These are phyloP conservation scores for Flaveria floridana DNA, from an alignment of 140 eudicot species.

Conservation along the genomic window DNA sequence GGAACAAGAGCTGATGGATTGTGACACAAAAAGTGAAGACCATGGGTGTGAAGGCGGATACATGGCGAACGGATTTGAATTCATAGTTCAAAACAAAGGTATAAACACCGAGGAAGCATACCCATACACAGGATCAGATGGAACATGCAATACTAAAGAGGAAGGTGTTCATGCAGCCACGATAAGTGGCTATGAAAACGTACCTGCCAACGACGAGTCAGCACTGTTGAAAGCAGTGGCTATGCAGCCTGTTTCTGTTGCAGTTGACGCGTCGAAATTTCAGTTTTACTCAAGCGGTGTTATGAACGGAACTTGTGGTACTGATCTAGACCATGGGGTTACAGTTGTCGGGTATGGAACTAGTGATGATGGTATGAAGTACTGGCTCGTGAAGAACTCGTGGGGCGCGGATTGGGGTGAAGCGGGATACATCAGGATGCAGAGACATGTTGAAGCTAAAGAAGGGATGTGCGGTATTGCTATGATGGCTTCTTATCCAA, in stretches of 20 bases:
- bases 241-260: constrained; percentile 5
- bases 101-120: constrained; percentile 10
- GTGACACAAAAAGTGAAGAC: constrained; percentile 2
- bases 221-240: constrained; percentile 5
- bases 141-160: neutral
- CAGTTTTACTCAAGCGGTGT: constrained; percentile 38
- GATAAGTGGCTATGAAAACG: constrained; percentile 4
- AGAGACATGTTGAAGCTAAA: constrained; percentile 23
- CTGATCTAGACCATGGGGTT: constrained; percentile 32
- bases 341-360: constrained; percentile 37
- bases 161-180: neutral
- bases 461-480: constrained; percentile 37
- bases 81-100: constrained; percentile 2
- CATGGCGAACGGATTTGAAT: constrained; percentile 10
- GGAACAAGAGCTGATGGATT: constrained; percentile 8
- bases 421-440: constrained; percentile 34
- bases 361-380: constrained; percentile 23
- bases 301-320: constrained; percentile 32
- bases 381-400: constrained; percentile 32
- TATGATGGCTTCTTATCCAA: constrained; percentile 28
- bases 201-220: neutral
- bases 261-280: neutral
- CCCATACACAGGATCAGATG: neutral
- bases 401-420: constrained; percentile 42
- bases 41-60: constrained; percentile 13